phyloP scores from a whole-genome alignment of 768 basidiomycete species.

The Amanita brunnescens region DNA sequence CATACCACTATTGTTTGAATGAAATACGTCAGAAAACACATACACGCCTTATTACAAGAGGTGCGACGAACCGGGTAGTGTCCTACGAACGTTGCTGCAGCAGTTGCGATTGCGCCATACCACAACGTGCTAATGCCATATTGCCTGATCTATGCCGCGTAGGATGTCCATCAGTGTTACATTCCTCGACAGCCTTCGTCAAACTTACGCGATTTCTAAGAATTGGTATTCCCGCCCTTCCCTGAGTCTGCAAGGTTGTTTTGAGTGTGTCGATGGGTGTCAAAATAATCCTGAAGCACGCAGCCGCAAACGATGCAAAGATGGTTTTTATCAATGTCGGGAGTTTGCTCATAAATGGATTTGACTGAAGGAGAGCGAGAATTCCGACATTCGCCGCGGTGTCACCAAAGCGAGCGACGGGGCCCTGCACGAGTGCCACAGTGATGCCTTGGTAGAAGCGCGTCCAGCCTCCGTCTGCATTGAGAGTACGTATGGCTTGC shows the following conservation, averaged over 20 bases:
- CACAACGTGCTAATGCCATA: slow-evolving; percentile 76
- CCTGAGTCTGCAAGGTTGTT: slow-evolving; percentile 93
- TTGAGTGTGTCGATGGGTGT: slow-evolving; percentile 93
- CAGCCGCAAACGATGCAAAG: slow-evolving; percentile 73
- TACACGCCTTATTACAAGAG: background rate
- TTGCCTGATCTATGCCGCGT: slow-evolving; percentile 39
- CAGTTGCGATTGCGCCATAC: slow-evolving; percentile 90
- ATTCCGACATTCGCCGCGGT: slow-evolving; percentile 93
- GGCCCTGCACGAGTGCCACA: slow-evolving; percentile 84
- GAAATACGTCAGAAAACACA: background rate
- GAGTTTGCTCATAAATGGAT: slow-evolving; percentile 57
- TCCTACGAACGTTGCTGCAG: slow-evolving; percentile 90
- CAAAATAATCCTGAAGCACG: slow-evolving; percentile 79
- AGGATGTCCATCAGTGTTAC: background rate
- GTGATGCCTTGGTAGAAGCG: slow-evolving; percentile 84
- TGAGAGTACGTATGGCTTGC: slow-evolving; percentile 56
- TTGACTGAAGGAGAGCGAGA: slow-evolving; percentile 72
- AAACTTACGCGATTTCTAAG: slow-evolving; percentile 51
- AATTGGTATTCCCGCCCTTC: slow-evolving; percentile 56
- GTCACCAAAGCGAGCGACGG: slow-evolving; percentile 83
- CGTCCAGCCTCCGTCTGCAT: slow-evolving; percentile 68
- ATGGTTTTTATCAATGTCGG: slow-evolving; percentile 65
- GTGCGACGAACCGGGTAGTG: slow-evolving; percentile 64
- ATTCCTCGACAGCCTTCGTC: background rate
- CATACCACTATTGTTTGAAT: slow-evolving; percentile 63